Conservation (phyloP, 176 grass and related monocot species). For the Oryza nivara region DNA sequence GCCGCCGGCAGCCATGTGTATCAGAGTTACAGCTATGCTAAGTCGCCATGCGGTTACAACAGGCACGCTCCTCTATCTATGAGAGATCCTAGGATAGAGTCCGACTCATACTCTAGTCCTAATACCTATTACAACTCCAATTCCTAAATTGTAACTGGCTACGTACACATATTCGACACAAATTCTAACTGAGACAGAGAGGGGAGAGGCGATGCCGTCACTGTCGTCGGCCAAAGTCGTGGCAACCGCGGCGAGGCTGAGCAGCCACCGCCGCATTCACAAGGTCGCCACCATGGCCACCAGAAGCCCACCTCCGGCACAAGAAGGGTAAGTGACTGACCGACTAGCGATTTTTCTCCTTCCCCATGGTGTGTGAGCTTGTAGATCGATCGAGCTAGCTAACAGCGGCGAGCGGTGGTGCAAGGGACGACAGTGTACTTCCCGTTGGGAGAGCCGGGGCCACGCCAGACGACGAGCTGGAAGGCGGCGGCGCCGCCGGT, state of each 20-base stretch:
- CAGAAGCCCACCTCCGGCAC: slow-evolving; percentile 31
- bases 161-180: too few species aligned
- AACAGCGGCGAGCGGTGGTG: too few species aligned
- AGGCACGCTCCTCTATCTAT: too few species aligned
- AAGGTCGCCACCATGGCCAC: slow-evolving; percentile 45
- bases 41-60: too few species aligned
- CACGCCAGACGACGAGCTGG: slow-evolving; percentile 41
- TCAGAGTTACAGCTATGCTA: too few species aligned
- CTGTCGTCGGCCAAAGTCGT: slow-evolving; percentile 21
- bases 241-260: background rate
- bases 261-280: background rate
- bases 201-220: slow-evolving; percentile 29
- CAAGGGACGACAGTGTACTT: slow-evolving; percentile 81
- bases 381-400: background rate
- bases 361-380: background rate
- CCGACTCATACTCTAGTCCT: too few species aligned
- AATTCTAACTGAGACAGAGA: too few species aligned
- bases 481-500: slow-evolving; percentile 48
- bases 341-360: background rate
- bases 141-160: too few species aligned
- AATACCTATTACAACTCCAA: too few species aligned
- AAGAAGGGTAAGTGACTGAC: slow-evolving; percentile 30
- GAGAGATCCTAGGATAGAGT: too few species aligned
- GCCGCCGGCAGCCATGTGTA: too few species aligned
- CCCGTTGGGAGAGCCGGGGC: slow-evolving; percentile 67